phyloP scores from a whole-genome alignment of 495 filamentous ascomycete genomes.

The Penicillium antarcticum region DNA sequence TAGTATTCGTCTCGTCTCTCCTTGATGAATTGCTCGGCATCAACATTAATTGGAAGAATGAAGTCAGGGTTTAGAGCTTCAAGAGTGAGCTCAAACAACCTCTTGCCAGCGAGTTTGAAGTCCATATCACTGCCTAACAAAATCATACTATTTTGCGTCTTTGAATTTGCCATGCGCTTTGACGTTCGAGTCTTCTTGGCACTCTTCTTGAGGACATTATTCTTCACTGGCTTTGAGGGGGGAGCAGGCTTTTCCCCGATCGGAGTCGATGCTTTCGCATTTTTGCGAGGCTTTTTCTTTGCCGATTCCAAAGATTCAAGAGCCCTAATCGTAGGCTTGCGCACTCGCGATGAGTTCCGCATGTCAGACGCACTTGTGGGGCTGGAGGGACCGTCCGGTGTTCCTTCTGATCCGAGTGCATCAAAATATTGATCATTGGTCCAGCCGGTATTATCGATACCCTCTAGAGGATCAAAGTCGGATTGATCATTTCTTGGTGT shows the following conservation, averaged over 20 bases:
- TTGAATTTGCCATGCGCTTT: constrained; percentile 5
- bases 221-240: neutral
- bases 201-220: constrained; percentile 3
- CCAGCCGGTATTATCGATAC: constrained; percentile 10
- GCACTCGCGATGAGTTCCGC: constrained; percentile 31
- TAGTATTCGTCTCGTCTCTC: constrained; percentile 19
- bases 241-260: constrained; percentile 2
- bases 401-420: constrained; percentile 24
- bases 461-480: constrained; percentile 14
- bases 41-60: constrained; percentile 6
- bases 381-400: constrained; percentile 21
- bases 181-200: constrained; percentile 2
- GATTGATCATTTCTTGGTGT: constrained; percentile 8
- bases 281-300: constrained; percentile 17
- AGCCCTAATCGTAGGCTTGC: constrained; percentile 39
- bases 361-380: constrained; percentile 31
- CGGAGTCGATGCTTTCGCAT: constrained; percentile 4
- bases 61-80: constrained; percentile 25
- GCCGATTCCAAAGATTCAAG: constrained; percentile 35
- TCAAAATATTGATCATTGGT: constrained; percentile 17
- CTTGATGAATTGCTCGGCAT: constrained; percentile 12
- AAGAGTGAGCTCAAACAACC: constrained; percentile 25
- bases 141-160: neutral
- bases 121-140: constrained; percentile 9
- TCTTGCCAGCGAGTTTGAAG: constrained; percentile 11